Percentiles rank a stretch among this genome's conserved stretches.
Conservation (phyloP, 805 yeast genomes). For the Saturnispora bothae region DNA sequence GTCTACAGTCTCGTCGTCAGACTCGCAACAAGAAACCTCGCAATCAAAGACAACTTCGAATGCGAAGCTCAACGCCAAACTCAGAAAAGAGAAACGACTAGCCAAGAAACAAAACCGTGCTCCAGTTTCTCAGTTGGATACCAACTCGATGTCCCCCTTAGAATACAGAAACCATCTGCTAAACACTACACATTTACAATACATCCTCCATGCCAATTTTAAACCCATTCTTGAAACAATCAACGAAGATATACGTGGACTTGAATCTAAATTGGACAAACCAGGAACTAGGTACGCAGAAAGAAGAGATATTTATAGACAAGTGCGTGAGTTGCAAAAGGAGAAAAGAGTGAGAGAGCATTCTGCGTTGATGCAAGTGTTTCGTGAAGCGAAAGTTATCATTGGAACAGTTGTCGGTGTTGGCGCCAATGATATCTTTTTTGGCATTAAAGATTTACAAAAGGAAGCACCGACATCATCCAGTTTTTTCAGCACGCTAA, state of each 20-base stretch:
- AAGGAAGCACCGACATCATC: conserved; percentile 2
- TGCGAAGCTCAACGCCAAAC: conserved; percentile 3
- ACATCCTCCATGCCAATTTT: conserved; percentile 4
- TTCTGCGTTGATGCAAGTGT: conserved; percentile 47
- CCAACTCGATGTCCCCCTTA: too few species aligned
- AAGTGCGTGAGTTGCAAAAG: conserved; percentile 55
- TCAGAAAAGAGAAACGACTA: conserved; percentile 1
- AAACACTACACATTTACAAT: conserved; percentile 5
- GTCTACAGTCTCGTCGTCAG: neutral
- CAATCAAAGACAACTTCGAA: neutral
- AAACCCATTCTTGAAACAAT: conserved; percentile 5
- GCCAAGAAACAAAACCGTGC: conserved; percentile 2
- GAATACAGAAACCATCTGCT: conserved; percentile 5
- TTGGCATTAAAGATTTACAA: conserved; percentile 5
- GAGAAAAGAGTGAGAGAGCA: conserved; percentile 62
- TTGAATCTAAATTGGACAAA: conserved; percentile 40
- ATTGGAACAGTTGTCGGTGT: conserved; percentile 48
- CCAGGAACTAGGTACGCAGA: conserved; percentile 41
- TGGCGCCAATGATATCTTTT: conserved; percentile 7
- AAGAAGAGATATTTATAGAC: conserved; percentile 54
- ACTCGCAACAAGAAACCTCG: neutral
- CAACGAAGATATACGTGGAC: conserved; percentile 7
- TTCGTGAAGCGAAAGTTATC: conserved; percentile 56
- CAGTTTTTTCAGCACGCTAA: conserved; percentile 58
- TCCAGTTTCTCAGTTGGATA: neutral